phyloP scores from a whole-genome alignment of 371 early-diverging fungal species.

The Fennellomyces sp. region DNA sequence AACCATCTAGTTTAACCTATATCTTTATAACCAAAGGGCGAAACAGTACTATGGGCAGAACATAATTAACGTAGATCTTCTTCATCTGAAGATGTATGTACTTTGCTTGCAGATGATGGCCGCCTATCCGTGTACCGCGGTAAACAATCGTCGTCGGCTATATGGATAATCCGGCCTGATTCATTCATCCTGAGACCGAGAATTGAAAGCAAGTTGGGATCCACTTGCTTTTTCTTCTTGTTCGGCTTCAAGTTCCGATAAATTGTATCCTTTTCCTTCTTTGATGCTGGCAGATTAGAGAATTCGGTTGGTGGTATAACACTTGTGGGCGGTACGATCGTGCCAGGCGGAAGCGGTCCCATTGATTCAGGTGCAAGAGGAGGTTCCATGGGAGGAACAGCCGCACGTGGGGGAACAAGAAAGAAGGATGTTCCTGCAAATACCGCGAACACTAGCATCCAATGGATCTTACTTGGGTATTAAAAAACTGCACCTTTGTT shows the following conservation, averaged over 20 bases:
- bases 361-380: conserved; percentile 1
- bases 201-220: neutral
- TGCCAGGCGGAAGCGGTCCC: conserved; percentile 3
- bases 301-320: neutral
- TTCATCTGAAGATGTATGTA: neutral
- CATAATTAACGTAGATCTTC: neutral
- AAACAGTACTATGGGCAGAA: no score
- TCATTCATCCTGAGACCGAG: conserved; percentile 9
- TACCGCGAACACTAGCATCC: conserved; percentile 16
- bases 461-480: conserved; percentile 26
- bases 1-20: no score
- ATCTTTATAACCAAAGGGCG: neutral
- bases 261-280: neutral
- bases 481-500: no score
- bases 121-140: neutral
- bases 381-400: neutral
- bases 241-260: neutral
- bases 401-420: conserved; percentile 10
- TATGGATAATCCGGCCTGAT: conserved; percentile 1
- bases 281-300: conserved; percentile 9
- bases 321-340: neutral
- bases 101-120: neutral
- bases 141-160: neutral
- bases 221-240: neutral
- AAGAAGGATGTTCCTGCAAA: conserved; percentile 20